A percentile compares a stretch with the other conserved stretches of the same genome.
Conservation (phyloP, 2,329 filamentous ascomycete species). For the Aspergillus jensenii region DNA sequence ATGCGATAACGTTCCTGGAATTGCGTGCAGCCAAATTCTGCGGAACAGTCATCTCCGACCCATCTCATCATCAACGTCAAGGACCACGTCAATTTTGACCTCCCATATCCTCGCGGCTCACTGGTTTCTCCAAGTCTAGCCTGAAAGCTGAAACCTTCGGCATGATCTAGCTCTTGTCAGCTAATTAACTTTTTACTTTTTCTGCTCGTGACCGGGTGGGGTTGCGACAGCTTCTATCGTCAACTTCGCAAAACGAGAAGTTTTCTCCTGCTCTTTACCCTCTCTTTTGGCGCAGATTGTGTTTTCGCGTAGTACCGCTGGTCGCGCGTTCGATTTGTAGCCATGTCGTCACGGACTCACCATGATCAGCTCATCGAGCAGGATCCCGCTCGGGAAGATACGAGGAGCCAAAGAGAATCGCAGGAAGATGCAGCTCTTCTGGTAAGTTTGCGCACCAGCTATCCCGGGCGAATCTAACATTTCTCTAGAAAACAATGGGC, state of each 20-base stretch:
- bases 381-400: constrained; percentile 24
- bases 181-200: constrained; percentile 7
- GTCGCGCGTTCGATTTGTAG: neutral
- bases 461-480: constrained; percentile 17
- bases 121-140: neutral
- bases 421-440: constrained; percentile 39
- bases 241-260: constrained; percentile 2
- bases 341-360: constrained; percentile 17
- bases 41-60: constrained; percentile 23
- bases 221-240: constrained; percentile 16
- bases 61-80: constrained; percentile 6
- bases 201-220: constrained; percentile 11
- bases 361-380: constrained; percentile 24
- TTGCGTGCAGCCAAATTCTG: constrained; percentile 13
- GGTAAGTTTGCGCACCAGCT: constrained; percentile 24
- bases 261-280: neutral
- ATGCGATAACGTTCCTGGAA: constrained; percentile 1
- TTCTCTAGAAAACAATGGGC: constrained; percentile 49
- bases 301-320: neutral
- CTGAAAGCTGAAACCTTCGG: neutral
- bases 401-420: constrained; percentile 25
- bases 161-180: constrained; percentile 1
- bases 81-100: constrained; percentile 1
- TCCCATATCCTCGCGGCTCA: neutral
- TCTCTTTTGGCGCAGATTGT: neutral